Conservation (phyloP, 352 stramenopile species). For the Phytophthora brassicae region DNA sequence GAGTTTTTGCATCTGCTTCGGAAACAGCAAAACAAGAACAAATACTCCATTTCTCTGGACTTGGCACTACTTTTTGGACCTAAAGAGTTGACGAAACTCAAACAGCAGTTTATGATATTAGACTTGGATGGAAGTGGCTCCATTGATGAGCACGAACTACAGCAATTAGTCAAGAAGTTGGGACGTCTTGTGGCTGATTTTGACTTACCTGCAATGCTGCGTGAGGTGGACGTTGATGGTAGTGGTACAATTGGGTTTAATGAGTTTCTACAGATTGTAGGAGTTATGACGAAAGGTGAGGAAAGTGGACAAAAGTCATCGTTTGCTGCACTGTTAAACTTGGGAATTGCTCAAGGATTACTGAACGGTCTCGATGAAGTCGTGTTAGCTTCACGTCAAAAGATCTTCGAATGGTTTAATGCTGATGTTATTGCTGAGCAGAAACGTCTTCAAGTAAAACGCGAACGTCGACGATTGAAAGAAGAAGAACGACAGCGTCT, state of each 20-base stretch:
- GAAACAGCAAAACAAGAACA: constrained; percentile 61
- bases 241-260: constrained; percentile 74
- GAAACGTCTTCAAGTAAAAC: constrained; percentile 59
- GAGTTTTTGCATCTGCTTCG: constrained; percentile 66
- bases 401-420: constrained; percentile 71
- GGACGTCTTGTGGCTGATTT: constrained; percentile 45
- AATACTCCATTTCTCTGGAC: constrained; percentile 63
- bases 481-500: constrained; percentile 52
- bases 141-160: constrained; percentile 70
- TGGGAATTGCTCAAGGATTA: constrained; percentile 65
- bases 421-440: constrained; percentile 65
- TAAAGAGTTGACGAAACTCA: constrained; percentile 67
- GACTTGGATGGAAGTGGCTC: constrained; percentile 66
- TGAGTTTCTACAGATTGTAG: constrained; percentile 72
- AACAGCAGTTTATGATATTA: constrained; percentile 66
- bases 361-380: constrained; percentile 70
- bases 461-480: constrained; percentile 45
- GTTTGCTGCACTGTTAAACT: constrained; percentile 52
- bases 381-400: constrained; percentile 45
- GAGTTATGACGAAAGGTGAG: constrained; percentile 51
- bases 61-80: constrained; percentile 64
- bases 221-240: constrained; percentile 64
- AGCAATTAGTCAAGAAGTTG: constrained; percentile 61
- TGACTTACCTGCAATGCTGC: constrained; percentile 58
- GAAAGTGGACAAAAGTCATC: constrained; percentile 30